Evolutionary conservation across 148 eudicot genomes (phyloP).

Genomic region (Pharnaceum exiguum): DNA sequence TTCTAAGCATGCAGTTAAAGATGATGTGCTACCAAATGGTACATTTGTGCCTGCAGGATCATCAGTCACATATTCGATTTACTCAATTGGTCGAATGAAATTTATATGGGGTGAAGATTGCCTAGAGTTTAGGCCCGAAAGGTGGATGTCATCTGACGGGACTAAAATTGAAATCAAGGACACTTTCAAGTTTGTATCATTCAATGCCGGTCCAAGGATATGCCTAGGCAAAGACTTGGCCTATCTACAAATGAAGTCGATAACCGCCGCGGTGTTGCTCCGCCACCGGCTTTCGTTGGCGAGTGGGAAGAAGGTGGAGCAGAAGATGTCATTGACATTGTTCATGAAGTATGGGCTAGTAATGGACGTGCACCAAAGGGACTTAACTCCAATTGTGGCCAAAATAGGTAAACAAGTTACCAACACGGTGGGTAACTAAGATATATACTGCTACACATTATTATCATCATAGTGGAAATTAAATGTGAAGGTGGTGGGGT

Average conservation of each 20-base stretch:
- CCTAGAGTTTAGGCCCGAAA: constrained; percentile 65
- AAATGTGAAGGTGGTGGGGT: too few relatives aligned
- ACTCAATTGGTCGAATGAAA: constrained; percentile 76
- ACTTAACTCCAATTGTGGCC: constrained; percentile 41
- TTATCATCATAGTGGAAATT: too few relatives aligned
- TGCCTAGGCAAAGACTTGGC: constrained; percentile 86
- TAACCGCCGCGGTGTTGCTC: constrained; percentile 64
- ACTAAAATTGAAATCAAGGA: constrained; percentile 42
- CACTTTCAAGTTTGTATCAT: constrained; percentile 62
- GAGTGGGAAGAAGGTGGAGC: constrained; percentile 73
- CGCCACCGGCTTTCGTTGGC: constrained; percentile 65
- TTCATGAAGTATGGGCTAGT: constrained; percentile 79
- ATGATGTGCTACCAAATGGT: constrained; percentile 76
- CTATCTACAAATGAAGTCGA: constrained; percentile 85
- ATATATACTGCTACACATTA: too few relatives aligned
- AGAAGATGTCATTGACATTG: constrained; percentile 85
- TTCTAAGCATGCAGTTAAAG: constrained; percentile 61
- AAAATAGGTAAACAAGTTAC: constrained; percentile 28
- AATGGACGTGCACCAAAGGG: constrained; percentile 66
- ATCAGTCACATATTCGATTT: constrained; percentile 72
- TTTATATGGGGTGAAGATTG: constrained; percentile 85
- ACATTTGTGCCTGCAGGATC: constrained; percentile 83
- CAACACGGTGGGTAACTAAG: constrained; percentile 15
- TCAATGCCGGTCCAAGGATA: constrained; percentile 87
- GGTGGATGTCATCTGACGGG: constrained; percentile 68